Conservation (phyloP, 345 rosid species). For the Gossypium herbaceum region DNA sequence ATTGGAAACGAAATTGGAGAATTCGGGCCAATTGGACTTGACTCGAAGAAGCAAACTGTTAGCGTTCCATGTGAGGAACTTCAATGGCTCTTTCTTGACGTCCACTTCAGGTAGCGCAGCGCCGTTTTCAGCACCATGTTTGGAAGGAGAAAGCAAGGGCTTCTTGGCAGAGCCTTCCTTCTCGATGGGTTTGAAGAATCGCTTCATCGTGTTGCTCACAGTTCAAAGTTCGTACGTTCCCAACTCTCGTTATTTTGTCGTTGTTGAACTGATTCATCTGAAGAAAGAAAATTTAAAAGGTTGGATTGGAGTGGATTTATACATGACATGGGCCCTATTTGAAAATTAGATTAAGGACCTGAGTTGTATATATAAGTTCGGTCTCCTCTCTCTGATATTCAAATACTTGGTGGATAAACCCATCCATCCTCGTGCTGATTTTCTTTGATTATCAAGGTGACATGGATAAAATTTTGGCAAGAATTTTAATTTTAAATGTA, state of each 20-base stretch:
- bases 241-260: neutral
- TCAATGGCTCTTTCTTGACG: slow-evolving; percentile 55
- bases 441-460: too few species aligned
- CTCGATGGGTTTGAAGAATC: slow-evolving; percentile 90
- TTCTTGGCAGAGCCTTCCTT: slow-evolving; percentile 77
- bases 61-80: slow-evolving; percentile 92
- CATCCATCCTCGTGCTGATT: too few species aligned
- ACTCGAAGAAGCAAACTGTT: slow-evolving; percentile 92
- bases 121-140: slow-evolving; percentile 20
- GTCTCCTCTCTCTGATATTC: too few species aligned
- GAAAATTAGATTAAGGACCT: neutral
- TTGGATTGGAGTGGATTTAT: neutral
- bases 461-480: too few species aligned
- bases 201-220: slow-evolving; percentile 50
- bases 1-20: slow-evolving; percentile 56
- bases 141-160: slow-evolving; percentile 40
- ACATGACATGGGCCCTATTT: neutral
- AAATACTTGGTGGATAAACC: too few species aligned
- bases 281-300: neutral
- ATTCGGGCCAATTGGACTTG: slow-evolving; percentile 80
- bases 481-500: too few species aligned
- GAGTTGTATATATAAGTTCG: neutral
- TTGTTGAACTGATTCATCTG: neutral
- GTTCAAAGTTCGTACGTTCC: neutral
- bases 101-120: slow-evolving; percentile 22